Evolutionary conservation across 306 rosid genomes (phyloP), one percentile per base, ranked within the genome.

Genomic region (Vicia faba): DNA sequence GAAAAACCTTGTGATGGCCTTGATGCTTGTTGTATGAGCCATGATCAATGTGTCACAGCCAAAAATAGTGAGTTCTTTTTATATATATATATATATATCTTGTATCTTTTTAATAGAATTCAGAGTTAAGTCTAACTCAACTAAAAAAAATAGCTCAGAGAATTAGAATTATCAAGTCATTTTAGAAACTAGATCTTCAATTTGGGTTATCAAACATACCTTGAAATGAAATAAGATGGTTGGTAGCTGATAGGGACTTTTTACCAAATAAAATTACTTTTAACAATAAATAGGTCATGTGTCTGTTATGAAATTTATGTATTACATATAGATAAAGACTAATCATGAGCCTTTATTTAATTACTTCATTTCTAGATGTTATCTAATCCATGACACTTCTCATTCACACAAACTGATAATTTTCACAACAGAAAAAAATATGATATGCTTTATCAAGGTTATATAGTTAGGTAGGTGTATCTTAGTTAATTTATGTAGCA

Each of bases 1-100:
- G 91, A 95, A 81, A 66, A n/a, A 18, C 99, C 99, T 40, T 95
- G 99, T 67, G 95, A 95, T 85, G 99, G 92, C 55, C 93, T 90
- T 44, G 99, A 95, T 45, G 85, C 88, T 45, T 91, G 99, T 44
- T 95, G 97, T 46, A 88, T 90, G 99, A 88, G 76, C 44, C 99
- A 95, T 56, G 97, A 95, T 51, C 82, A 75, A 40, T 95, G 99
- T 60, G 95, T 95, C 9, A 79, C 70, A 70, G 65, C 77, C 35
- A 88, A 86, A 70, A 82, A 88, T 75, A 82, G 99, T 95, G 54
- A 73, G 96, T 83, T 67, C 55, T 64, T 78, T 66, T 39, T 55
- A 39, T 48, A n/a, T n/a, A n/a, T n/a, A n/a, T n/a, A n/a, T n/a
- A n/a, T n/a, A n/a, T n/a, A 11, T 1, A 11, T 41, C 11, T 7